These are phyloP conservation scores for Cichorium intybus DNA, from an alignment of 140 eudicot species.

Conservation along the genomic window DNA sequence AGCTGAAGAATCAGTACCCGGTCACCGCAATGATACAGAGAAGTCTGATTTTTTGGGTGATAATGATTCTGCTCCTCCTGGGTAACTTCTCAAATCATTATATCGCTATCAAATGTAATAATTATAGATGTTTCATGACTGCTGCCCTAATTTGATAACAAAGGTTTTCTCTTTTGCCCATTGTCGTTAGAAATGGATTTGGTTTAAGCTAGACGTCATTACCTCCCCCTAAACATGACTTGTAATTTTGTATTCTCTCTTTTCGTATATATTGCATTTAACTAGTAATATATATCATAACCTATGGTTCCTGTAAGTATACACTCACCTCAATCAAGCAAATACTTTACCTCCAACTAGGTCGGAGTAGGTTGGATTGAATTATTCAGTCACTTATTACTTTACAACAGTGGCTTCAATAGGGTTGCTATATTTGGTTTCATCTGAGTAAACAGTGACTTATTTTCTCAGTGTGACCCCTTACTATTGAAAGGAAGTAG, in stretches of 20 bases:
- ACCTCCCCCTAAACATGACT: background rate
- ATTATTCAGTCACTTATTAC: background rate
- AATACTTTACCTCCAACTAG: background rate
- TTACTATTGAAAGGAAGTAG: background rate
- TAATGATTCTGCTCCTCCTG: constrained; percentile 52
- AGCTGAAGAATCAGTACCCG: constrained; percentile 49
- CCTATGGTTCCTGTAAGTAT: background rate
- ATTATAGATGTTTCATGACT: constrained; percentile 12
- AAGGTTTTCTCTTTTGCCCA: background rate
- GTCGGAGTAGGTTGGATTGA: background rate
- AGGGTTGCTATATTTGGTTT: background rate
- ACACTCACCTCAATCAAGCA: background rate
- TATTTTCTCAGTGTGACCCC: background rate
- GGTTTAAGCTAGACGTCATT: constrained; percentile 1
- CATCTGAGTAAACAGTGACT: background rate
- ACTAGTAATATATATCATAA: background rate
- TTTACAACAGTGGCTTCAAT: background rate
- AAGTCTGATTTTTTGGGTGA: constrained; percentile 45
- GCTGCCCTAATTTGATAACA: constrained; percentile 7
- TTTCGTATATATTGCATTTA: constrained; percentile 1
- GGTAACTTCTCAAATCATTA: constrained; percentile 36
- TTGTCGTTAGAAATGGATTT: background rate
- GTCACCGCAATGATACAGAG: constrained; percentile 42
- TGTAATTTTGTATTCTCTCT: background rate
- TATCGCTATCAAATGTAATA: background rate